phyloP scores from a whole-genome alignment of 306 rosid genomes.

The Fagus crenata region DNA sequence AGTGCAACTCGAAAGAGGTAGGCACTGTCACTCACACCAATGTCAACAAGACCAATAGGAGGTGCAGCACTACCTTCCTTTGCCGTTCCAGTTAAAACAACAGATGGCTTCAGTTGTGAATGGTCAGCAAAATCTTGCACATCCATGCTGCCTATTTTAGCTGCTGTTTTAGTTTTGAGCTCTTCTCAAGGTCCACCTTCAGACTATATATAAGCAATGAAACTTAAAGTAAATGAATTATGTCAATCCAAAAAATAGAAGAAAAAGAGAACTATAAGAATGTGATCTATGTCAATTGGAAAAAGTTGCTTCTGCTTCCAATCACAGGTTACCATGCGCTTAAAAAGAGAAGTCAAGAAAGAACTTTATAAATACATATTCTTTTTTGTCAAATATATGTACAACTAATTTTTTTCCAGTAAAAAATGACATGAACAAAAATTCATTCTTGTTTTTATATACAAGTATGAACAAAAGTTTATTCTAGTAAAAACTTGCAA shows the following conservation, averaged over 20 bases:
- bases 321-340: neutral
- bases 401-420: neutral
- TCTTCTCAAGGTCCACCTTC: conserved; percentile 11
- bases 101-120: conserved; percentile 36
- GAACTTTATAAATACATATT: neutral
- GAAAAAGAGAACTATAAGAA: neutral
- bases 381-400: neutral
- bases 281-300: neutral
- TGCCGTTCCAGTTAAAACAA: conserved; percentile 51
- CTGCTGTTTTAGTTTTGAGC: conserved; percentile 3
- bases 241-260: neutral
- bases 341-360: neutral
- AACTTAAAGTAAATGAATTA: neutral
- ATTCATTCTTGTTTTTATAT: too few relatives aligned
- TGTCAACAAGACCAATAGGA: conserved; percentile 53
- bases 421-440: neutral
- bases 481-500: neutral
- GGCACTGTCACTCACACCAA: conserved; percentile 52
- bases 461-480: neutral
- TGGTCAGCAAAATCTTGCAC: conserved; percentile 27
- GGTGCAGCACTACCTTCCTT: conserved; percentile 47
- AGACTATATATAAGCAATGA: neutral
- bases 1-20: conserved; percentile 56
- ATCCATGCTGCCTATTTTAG: conserved; percentile 30
- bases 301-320: neutral